Percentiles rank a stretch among this genome's conserved stretches.
Conservation (phyloP, 371 early-diverging fungal species). For the Lichtheimia hyalospora region DNA sequence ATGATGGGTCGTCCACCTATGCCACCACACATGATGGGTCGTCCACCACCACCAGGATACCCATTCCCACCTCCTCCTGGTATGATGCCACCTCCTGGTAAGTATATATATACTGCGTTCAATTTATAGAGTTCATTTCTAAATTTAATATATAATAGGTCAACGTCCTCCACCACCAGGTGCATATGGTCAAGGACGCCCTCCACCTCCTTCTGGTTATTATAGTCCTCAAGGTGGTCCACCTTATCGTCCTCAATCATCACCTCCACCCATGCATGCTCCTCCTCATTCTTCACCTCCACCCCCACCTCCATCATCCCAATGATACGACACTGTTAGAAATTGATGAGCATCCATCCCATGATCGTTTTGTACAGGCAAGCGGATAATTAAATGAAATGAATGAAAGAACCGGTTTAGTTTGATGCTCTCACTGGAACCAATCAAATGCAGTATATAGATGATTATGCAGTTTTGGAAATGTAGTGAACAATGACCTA, state of each 20-base stretch:
- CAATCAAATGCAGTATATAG: no score
- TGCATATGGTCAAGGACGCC: constrained; percentile 5
- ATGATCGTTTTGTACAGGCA: no score
- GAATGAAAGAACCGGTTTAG: no score
- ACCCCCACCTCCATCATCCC: not conserved
- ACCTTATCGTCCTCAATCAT: not conserved
- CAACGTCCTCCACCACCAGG: constrained; percentile 16
- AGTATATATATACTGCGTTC: constrained; percentile 12
- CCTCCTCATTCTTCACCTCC: constrained; percentile 3
- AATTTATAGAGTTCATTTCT: not conserved
- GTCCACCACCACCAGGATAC: constrained; percentile 47
- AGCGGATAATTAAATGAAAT: no score
- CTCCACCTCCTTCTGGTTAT: constrained; percentile 14
- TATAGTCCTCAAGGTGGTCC: constrained; percentile 7
- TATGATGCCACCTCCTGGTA: constrained; percentile 33
- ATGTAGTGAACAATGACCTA: no score
- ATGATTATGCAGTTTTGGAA: no score
- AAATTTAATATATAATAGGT: not conserved
- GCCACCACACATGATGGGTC: constrained; percentile 46
- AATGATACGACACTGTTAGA: no score
- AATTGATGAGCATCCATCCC: no score
- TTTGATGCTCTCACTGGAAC: no score
- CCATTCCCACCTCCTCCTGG: constrained; percentile 52
- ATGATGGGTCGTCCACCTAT: constrained; percentile 43
- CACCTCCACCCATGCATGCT: constrained; percentile 3